phyloP scores from a whole-genome alignment of 1,284 basidiomycete genomes.

The Apiotrichum sp. region DNA sequence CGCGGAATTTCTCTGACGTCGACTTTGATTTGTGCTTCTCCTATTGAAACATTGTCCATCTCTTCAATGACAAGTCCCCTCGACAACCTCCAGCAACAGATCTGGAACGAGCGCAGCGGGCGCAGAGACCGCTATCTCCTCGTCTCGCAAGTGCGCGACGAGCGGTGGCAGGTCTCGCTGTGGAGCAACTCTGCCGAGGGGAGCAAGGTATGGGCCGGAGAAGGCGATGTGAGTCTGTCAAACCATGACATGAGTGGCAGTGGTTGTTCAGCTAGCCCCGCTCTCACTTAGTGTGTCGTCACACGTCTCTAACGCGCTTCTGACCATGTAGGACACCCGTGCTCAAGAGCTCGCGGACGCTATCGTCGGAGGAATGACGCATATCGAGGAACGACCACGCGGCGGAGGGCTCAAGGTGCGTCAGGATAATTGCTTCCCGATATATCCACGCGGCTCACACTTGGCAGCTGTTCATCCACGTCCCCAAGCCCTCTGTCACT shows the following conservation, averaged over 20 bases:
- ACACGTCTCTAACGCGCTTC: too few species aligned
- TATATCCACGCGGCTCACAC: not conserved
- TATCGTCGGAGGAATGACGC: conserved; percentile 9
- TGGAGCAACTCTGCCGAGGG: not conserved
- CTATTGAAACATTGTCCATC: too few species aligned
- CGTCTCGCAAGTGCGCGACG: not conserved
- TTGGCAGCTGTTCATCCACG: conserved; percentile 9
- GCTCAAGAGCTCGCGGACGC: conserved; percentile 7
- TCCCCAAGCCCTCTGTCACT: not conserved
- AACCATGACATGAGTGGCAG: not conserved
- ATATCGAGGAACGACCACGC: conserved; percentile 3
- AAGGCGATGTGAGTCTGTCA: conserved; percentile 2
- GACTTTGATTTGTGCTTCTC: too few species aligned
- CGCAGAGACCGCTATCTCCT: conserved; percentile 9
- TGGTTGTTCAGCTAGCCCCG: not conserved
- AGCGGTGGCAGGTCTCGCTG: conserved; percentile 10
- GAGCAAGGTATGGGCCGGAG: conserved; percentile 5
- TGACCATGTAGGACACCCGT: not conserved
- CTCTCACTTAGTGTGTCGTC: not conserved
- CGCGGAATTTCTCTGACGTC: too few species aligned
- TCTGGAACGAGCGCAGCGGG: conserved; percentile 7
- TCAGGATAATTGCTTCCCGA: too few species aligned
- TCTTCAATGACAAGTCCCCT: not conserved
- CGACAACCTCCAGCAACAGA: conserved; percentile 14
- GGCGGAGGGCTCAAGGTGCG: conserved; percentile 11